These are phyloP conservation scores for Leccinum barrowsii DNA, from an alignment of 768 basidiomycete species.

Conservation along the genomic window DNA sequence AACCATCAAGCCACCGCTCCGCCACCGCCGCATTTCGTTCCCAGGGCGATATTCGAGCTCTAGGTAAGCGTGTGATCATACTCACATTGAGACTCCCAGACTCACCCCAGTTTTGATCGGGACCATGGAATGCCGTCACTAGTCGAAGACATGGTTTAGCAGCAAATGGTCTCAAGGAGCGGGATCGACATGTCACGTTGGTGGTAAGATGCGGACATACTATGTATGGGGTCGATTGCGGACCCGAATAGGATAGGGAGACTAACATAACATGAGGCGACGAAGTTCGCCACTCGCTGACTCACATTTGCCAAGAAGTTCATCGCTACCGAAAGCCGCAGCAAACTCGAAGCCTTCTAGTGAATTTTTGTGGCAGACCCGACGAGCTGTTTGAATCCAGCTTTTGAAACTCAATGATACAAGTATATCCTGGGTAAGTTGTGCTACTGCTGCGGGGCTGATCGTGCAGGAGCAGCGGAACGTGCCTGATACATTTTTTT, in stretches of 20 bases:
- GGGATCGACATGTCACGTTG: too few relatives aligned
- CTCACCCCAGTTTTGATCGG: constrained; percentile 9
- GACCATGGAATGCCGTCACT: constrained; percentile 17
- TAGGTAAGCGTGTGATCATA: constrained; percentile 4
- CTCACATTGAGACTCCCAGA: neutral
- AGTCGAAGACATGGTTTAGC: neutral
- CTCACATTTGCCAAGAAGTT: neutral
- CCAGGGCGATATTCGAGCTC: too few relatives aligned
- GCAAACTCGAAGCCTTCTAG: too few relatives aligned
- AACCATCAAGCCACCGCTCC: constrained; percentile 20
- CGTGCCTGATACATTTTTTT: too few relatives aligned
- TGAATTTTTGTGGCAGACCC: too few relatives aligned
- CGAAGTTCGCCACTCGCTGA: constrained; percentile 10
- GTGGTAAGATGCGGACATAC: neutral
- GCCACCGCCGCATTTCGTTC: constrained; percentile 10
- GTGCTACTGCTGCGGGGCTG: too few relatives aligned
- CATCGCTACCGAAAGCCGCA: too few relatives aligned
- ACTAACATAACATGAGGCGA: constrained; percentile 14
- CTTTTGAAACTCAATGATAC: too few relatives aligned
- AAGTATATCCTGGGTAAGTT: too few relatives aligned
- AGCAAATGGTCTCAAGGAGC: neutral
- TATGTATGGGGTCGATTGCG: constrained; percentile 14
- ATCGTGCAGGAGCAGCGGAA: too few relatives aligned
- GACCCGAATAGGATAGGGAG: constrained; percentile 9
- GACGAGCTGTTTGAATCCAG: too few relatives aligned